These are phyloP conservation scores for Cladosporium sp. DNA, from an alignment of 2,329 filamentous ascomycete species.

Conservation along the genomic window DNA sequence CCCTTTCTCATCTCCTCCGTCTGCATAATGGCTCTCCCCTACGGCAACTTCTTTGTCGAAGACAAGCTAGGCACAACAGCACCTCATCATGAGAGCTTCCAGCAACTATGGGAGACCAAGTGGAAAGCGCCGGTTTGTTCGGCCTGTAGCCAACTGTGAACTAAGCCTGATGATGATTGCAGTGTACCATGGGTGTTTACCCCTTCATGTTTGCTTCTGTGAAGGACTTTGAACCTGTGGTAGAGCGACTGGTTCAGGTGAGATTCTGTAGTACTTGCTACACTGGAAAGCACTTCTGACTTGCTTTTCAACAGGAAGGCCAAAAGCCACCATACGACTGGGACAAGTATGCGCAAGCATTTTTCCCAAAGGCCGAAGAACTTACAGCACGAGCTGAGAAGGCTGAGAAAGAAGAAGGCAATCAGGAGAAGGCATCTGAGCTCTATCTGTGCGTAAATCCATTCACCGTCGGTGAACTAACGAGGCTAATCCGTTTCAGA, in stretches of 20 bases:
- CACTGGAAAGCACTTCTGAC: background rate
- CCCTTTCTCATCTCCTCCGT: background rate
- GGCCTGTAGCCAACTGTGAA: no score
- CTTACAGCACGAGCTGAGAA: constrained; percentile 53
- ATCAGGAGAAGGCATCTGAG: constrained; percentile 53
- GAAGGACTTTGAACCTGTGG: constrained; percentile 67
- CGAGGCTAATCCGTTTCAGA: constrained; percentile 21
- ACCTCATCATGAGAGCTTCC: constrained; percentile 44
- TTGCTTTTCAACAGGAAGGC: constrained; percentile 37
- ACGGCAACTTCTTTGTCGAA: constrained; percentile 42
- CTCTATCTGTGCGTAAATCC: constrained; percentile 51
- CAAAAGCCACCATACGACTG: constrained; percentile 62
- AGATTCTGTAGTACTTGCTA: background rate
- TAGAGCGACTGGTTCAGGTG: constrained; percentile 58
- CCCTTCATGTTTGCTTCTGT: constrained; percentile 66
- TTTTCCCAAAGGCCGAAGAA: constrained; percentile 58
- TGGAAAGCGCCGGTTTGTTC: constrained; percentile 62
- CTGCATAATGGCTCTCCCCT: constrained; percentile 22
- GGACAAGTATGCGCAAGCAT: constrained; percentile 58
- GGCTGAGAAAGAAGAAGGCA: constrained; percentile 44
- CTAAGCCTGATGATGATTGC: background rate
- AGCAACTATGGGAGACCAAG: constrained; percentile 65
- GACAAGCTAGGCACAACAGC: constrained; percentile 40
- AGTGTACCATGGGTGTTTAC: constrained; percentile 47
- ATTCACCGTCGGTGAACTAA: background rate